Base-by-base conservation (phyloP, 129 eudicot species). In the Smallanthus sonchifolius region DNA sequence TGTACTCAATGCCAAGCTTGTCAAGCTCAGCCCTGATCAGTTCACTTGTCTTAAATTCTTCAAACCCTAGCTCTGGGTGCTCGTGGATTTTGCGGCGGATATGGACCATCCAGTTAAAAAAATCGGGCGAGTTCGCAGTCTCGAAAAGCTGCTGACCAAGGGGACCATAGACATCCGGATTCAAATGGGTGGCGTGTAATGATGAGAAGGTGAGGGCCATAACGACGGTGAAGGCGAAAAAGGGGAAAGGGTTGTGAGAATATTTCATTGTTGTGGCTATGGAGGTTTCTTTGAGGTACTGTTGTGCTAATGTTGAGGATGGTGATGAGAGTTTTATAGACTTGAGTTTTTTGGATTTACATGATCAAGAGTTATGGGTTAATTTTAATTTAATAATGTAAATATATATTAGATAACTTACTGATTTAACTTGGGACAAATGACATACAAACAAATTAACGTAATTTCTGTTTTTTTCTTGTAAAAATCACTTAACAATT, bases 21-120 rank as follows among this genome's bases (percentile, higher is more conserved):
- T 86, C 91, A 2, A 86, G 86, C 79, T 86, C 84, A 11, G 76
- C 30, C 55, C 88, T 72, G 55, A 87, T 76, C 79, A 84, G 59
- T 81, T 78, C 84, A 76, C 91, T 87, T 56, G 91, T 87, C 56
- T 59, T 69, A 75, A 67, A 84, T 76, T 87, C 91, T 65, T 87
- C 74, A 66, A 87, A 87, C 5, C 88, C 91, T 1, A 87, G 64
- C 28, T 87, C 91, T 4, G 91, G 91, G 80, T 84, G 56, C 81
- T 82, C 66, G 56, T 87, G 91, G 55, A 87, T 84, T 81, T 45
- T 77, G 84, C 91, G 82, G 56, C 91, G 63, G n/a, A 87, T 72
- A 51, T 74, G 6, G 7, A 56, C 75, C 56, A 87, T 77, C 88
- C 88, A 87, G 10, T 81, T 68, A 19, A 40, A 79, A 57, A 87